These are phyloP conservation scores for Casaregolazyma suthepensis DNA, from an alignment of 1,139 yeast genomes.

Conservation along the genomic window DNA sequence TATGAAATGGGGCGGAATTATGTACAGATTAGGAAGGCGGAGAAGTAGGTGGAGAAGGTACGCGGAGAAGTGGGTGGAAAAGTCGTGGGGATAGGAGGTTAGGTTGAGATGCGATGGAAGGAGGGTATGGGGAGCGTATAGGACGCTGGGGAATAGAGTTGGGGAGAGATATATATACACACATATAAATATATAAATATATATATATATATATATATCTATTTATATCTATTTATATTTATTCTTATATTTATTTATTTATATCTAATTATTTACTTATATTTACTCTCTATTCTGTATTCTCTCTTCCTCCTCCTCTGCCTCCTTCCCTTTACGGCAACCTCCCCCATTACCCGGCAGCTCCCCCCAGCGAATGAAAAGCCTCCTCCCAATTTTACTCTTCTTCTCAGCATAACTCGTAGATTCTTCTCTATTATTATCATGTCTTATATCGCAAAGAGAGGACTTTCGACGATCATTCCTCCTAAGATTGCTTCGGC, in stretches of 20 bases:
- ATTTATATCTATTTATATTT: too few relatives aligned
- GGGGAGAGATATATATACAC: not conserved
- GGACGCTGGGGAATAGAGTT: not conserved
- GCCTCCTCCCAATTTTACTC: not conserved
- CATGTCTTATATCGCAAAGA: constrained; percentile 85
- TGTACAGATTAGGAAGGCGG: not conserved
- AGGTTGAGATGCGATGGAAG: not conserved
- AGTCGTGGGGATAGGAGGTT: not conserved
- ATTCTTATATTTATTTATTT: too few relatives aligned
- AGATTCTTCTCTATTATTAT: not conserved
- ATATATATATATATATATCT: too few relatives aligned
- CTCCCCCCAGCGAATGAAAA: not conserved
- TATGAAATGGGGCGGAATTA: not conserved
- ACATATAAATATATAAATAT: too few relatives aligned
- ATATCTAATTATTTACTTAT: too few relatives aligned
- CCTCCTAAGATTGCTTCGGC: constrained; percentile 99
- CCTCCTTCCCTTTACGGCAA: too few relatives aligned
- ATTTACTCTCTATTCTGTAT: too few relatives aligned
- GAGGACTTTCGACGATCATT: constrained; percentile 90
- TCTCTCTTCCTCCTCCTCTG: too few relatives aligned
- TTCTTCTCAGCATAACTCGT: not conserved
- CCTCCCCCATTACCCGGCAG: not conserved
- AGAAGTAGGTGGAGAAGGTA: not conserved
- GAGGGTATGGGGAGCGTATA: not conserved
- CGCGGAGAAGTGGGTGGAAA: not conserved